Evolutionary conservation across 2,329 filamentous ascomycete species (phyloP), one percentile per base, ranked within the genome.

Genomic region (Hirsutella rhossiliensis): DNA sequence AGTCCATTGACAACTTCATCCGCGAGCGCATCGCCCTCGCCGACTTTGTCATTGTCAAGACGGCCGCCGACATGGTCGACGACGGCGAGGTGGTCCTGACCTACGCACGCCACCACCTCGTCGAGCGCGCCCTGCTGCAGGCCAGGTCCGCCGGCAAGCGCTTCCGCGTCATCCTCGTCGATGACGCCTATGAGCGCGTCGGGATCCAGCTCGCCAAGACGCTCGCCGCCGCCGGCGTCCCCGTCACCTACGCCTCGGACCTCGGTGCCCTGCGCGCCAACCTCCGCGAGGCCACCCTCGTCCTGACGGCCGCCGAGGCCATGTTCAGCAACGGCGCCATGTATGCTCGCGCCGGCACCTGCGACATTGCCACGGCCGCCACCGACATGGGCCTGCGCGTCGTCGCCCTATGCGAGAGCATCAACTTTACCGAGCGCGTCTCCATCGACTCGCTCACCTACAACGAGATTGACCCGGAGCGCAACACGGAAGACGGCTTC

Each of bases 241-340:
- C 78, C 43, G 85, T 94, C 42, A 78, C 82, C 46, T 98, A 97
- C 67, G 79, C 80, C 29, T 78, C 90, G 8, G 80, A 76, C 52
- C 62, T 94, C 34, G 83, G 86, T 47, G 87, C 82, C 13, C 71
- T 94, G 45, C 79, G 80, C 42, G 80, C 85, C 52, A 81, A 84
- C 38, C 76, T 95, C 43, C 77, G 80, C 49, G 59, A 63, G 38
- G 65, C 72, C 2, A 84, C 81, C 7, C 80, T 92, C 11, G 76
- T 97, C 42, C 71, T 98, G 3, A 86, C 97, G 1, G 89, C 88
- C 12, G 88, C 89, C 5, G 89, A 96, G 60, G 86, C 87, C 34
- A 92, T 98, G 80, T 92, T 95, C 67, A 89, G 86, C 53, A 97
- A 97, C 62, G 92, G 92, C 8, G 78, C 86, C 30, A 75, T 98